These are phyloP conservation scores for Stygiomarasmius scandens DNA, from an alignment of 1,284 basidiomycete species.

Conservation along the genomic window DNA sequence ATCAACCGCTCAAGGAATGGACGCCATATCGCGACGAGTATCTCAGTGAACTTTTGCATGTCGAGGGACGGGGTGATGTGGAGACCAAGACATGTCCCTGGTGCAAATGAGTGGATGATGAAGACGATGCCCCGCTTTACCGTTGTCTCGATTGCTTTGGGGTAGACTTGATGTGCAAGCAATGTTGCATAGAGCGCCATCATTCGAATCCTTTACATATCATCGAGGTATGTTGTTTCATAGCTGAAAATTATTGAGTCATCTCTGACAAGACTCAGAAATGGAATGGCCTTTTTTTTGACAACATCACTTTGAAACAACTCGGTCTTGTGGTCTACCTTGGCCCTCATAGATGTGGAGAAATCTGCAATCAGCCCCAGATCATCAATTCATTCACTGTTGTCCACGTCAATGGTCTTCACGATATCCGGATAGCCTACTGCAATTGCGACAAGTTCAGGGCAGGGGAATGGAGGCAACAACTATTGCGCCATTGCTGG, in stretches of 20 bases:
- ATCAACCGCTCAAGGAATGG: conserved; percentile 1
- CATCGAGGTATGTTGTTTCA: too few species aligned
- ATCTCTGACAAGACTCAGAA: conserved; percentile 4
- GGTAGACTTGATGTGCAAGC: not conserved
- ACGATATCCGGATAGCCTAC: conserved; percentile 4
- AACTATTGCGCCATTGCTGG: conserved; percentile 2
- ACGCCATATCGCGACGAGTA: not conserved
- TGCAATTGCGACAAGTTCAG: conserved; percentile 12
- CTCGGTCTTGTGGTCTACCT: conserved; percentile 18
- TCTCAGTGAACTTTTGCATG: not conserved
- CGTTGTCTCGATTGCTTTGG: not conserved
- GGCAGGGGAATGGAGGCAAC: conserved; percentile 1
- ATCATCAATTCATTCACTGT: conserved; percentile 7
- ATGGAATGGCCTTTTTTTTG: conserved; percentile 17
- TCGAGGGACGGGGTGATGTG: not conserved
- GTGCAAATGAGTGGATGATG: not conserved
- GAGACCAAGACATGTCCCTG: not conserved
- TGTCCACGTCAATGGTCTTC: too few species aligned
- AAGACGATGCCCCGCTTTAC: not conserved
- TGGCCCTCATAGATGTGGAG: conserved; percentile 13
- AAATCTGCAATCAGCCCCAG: not conserved
- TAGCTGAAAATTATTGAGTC: too few species aligned
- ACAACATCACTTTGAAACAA: not conserved
- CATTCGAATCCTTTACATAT: not conserved
- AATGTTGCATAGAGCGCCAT: not conserved